Evolutionary conservation across 257 asterid genomes (phyloP).

Genomic region (Nicotiana sylvestris): DNA sequence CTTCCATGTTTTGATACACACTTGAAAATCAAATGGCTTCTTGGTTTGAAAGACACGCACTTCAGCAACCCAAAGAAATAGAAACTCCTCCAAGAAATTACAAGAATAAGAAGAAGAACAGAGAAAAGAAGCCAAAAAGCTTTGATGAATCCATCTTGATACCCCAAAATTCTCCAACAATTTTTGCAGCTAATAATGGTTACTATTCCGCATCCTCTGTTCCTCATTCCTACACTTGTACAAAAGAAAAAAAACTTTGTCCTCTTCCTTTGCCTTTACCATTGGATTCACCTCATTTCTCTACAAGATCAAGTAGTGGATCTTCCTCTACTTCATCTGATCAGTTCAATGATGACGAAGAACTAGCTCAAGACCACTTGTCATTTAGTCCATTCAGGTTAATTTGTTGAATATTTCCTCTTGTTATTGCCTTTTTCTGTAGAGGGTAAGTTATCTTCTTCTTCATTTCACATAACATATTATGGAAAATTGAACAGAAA

Average conservation of each 20-base stretch:
- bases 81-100: slow-evolving; percentile 1
- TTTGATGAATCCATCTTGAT: slow-evolving; percentile 10
- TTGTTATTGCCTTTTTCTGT: neutral
- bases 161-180: neutral
- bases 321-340: slow-evolving; percentile 6
- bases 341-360: slow-evolving; percentile 7
- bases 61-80: neutral
- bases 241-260: neutral
- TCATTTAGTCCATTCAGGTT: slow-evolving; percentile 12
- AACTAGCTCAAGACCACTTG: too few relatives aligned
- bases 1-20: neutral
- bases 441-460: neutral
- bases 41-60: neutral
- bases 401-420: neutral
- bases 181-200: neutral
- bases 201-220: neutral
- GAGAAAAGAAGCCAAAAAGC: slow-evolving; percentile 9
- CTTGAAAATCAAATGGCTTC: neutral
- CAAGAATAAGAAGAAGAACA: neutral
- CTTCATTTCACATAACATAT: neutral
- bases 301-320: slow-evolving; percentile 8
- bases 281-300: slow-evolving; percentile 14
- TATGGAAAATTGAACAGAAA: neutral
- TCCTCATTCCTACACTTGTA: neutral
- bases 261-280: slow-evolving; percentile 22